Evolutionary conservation across 2,329 filamentous ascomycete genomes (phyloP), one percentile per base, ranked within the genome.

Genomic region (Lasiodiplodia gonubiensis): DNA sequence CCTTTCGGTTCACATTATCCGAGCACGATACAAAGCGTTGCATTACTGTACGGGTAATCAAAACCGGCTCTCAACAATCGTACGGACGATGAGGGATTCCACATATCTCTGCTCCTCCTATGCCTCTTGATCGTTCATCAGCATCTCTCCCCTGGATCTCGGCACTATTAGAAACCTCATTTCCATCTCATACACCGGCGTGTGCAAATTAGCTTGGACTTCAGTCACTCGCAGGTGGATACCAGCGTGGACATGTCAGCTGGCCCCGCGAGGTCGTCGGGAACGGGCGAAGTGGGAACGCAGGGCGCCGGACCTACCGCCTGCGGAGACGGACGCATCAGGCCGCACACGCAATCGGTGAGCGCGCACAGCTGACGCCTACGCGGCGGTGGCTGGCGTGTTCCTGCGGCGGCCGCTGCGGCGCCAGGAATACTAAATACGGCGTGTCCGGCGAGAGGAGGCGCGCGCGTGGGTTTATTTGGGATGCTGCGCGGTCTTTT

Each of bases 321-420:
- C 55, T 30, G 55, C 55, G 23, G 37, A 57, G 33, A 42, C 39
- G 52, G 30, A 46, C 37, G 37, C 21, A 30, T 46, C 25, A 27
- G 55, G 55, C 55, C 55, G 21, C 18, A 51, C 59, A 63, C 59
- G 46, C 57, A 61, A 48, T n/a, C 57, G 30, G 18, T 37, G 53
- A n/a, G 53, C 39, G 39, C 39, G 23, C 59, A 27, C 59, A 39
- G 59, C 59, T 51, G 59, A 37, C 37, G 59, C 46, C 59, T 63
- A 63, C 59, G 59, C 59, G 59, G 59, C 59, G 46, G 59, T 51
- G 59, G 59, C 59, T 63, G 42, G 46, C 42, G 59, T 46, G n/a
- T 18, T 46, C 7, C 42, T 46, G 42, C 42, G 42, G 42, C 46
- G 49, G 53, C 18, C 46, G 49, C 23, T 14, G 27, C 59, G 35